Evolutionary conservation across 805 yeast genomes (phyloP), one percentile per base, ranked within the genome.

Genomic region (Candida sphagnicola): DNA sequence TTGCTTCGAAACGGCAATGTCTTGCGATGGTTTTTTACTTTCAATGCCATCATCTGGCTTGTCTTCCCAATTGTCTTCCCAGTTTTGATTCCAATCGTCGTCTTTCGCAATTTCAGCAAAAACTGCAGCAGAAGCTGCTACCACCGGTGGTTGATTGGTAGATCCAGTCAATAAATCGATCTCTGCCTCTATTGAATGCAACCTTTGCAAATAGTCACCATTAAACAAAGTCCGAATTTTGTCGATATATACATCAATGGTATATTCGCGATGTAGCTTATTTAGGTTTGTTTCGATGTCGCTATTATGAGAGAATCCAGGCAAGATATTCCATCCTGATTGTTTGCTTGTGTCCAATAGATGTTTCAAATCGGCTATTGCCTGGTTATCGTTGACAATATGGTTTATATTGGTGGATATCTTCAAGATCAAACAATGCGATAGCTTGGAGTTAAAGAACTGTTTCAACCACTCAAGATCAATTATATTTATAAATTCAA

Each of bases 231-330:
- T 30, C 28, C 67, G 49, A 14, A 67, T 50, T 35, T 46, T 45
- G 29, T 61, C 54, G 26, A 67, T 58, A 42, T 56, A 65, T 30
- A 55, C 57, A 31, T 63, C 65, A 11, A 55, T 42, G 2, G 57
- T 39, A 65, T 67, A 65, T 34, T 65, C 54, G 25, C 44, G 30
- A 40, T 65, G 53, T 24, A 66, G 48, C 14, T 44, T 47, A 25
- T 56, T 47, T 35, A 67, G 47, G 16, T 56, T 50, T 5, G 53
- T 57, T 13, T 53, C 46, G 18, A 59, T 41, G 10, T 49, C 47
- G 11, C 28, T 28, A n/a, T 18, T 13, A 16, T 31, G 19, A n/a
- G 39, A 33, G 12, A 47, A 40, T 18, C 39, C 38, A n/a, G 35
- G 14, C n/a, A 46, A 34, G 10, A 48, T 39, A 32, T 40, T 38